Base-by-base conservation (phyloP, 2,329 filamentous ascomycete species). In the Sclerotinia subarctica region DNA sequence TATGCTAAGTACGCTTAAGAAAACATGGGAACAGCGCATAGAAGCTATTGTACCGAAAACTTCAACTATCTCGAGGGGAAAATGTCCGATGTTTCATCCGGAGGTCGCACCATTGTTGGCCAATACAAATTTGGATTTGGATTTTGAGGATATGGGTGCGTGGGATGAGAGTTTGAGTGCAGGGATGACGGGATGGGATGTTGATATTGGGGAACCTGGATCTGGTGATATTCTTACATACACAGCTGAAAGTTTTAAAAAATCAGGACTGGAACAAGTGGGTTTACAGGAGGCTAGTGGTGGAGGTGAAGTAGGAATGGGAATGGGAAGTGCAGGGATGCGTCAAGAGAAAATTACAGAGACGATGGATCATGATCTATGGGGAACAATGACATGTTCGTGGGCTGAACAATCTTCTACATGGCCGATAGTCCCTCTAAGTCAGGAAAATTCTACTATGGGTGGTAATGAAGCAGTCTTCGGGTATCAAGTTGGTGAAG, bases 331-430 rank as follows among this genome's bases (percentile, higher is more conserved):
- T 6, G 8, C 15, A 21, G 44, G 13, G 11, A 15, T 19, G 17
- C 3, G 8, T 3, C 58, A 38, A 11, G 46, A 62, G 15, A 13
- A n/a, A 62, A 7, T 4, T 15, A n/a, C 21, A 21, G 47, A 19
- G 29, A 58, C 32, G 15, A 42, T 68, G 2, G 73, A 74, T 69
- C 70, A 72, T 63, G 73, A 75, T 68, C 49, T 76, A 13, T 76
- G 75, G 75, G 73, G 72, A 10, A 76, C 73, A 5, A 76, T 77
- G 75, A 76, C 74, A 19, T 69, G 71, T 17, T 72, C 68, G 15
- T 75, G 75, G 73, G 73, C 72, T 13, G 70, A 42, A 10, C 46
- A 51, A 42, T 15, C 59, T 51, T 24, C 59, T 21, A 1, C 2
- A 13, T 63, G 46, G 59, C 29, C 29, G 0, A 26, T 13, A 7